Base-by-base conservation (phyloP, 2,329 filamentous ascomycete species). In the Diplodia mutila region DNA sequence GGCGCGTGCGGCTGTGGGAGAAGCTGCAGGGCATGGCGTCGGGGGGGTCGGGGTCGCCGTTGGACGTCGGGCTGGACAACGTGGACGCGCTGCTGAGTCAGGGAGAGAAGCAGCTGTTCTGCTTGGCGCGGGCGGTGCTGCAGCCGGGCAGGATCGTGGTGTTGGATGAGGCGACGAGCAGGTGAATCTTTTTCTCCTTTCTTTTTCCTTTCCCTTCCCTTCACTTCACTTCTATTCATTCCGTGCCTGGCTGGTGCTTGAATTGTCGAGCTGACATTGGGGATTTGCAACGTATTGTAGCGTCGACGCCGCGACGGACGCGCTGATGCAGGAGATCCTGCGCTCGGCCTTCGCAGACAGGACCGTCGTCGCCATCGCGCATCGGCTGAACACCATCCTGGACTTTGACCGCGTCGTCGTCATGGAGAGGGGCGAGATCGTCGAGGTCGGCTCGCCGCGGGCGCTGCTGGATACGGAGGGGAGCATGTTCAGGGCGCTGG, bases 71-170 rank as follows among this genome's bases (percentile, higher is more conserved):
- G 32, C 48, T 70, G 18, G 68, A 72, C 23, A 66, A 69, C 27
- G 61, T 70, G 18, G 70, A 70, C 9, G 66, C 57, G 34, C 53
- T 73, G 25, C 68, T 67, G 11, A 64, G 61, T 11, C 72, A 75
- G 25, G 89, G 89, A 0, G 88, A 91, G 74, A 84, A 83, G 53
- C 89, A 91, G 72, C 80, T 91, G 0, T 89, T 91, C 71, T 87
- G 84, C 69, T 81, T 91, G 1, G 88, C 85, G 0, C 77, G 88
- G 0, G 88, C 87, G 0, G 80, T 90, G 21, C 75, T 90, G 8
- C 69, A 74, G 46, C 73, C 70, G 34, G 70, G 74, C 0, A 73
- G 69, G 5, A 64, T 78, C 2, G 61, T 78, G 8, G 71, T 78
- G 12, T 68, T 78, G 14, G 76, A 78, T 49, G 76, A 78, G 63